Base-by-base conservation (phyloP, 176 grass and related monocot species). In the Melocanna baccifera region DNA sequence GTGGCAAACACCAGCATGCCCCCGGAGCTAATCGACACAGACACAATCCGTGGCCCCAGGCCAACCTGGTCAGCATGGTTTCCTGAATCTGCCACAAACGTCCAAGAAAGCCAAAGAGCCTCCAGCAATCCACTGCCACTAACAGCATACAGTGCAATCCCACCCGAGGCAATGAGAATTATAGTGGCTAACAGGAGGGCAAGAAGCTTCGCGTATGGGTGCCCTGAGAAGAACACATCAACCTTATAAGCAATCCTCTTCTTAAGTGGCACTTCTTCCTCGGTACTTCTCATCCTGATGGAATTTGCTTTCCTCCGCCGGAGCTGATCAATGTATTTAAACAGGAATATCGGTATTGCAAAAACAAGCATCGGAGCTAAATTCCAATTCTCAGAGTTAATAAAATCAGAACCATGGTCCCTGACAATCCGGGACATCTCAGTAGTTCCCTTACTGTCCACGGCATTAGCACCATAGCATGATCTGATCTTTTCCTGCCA, bases 71-170 rank as follows among this genome's bases (percentile, higher is more conserved):
- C 96, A 1, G 93, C 93, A 91, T 98, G 92, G 77, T 98, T 94
- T 83, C 96, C 96, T 43, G 96, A 98, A 89, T 98, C 96, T 72
- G 96, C 96, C 80, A 98, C 96, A 88, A 98, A 98, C 69, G 93
- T 98, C 96, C 96, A 98, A 14, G 96, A 98, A 90, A 95, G 87
- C 96, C 96, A 98, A 64, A 98, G 83, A 86, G 96, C 91, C 90
- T 98, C 96, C 51, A 84, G 88, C 69, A 98, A 90, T 62, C 87
- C 92, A 69, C 87, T 85, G 30, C 88, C 76, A 48, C 91, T 95
- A 10, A 95, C 96, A 46, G 86, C 72, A 77, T 87, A 95, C 56
- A 98, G 62, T 20, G 93, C 96, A 42, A 98, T 79, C 37, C 96
- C 96, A 11, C 93, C 96, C 12, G 78, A 90, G 79, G 88, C 91